Evolutionary conservation across 2,329 filamentous ascomycete genomes (phyloP).

Genomic region (Cercospora canescens): DNA sequence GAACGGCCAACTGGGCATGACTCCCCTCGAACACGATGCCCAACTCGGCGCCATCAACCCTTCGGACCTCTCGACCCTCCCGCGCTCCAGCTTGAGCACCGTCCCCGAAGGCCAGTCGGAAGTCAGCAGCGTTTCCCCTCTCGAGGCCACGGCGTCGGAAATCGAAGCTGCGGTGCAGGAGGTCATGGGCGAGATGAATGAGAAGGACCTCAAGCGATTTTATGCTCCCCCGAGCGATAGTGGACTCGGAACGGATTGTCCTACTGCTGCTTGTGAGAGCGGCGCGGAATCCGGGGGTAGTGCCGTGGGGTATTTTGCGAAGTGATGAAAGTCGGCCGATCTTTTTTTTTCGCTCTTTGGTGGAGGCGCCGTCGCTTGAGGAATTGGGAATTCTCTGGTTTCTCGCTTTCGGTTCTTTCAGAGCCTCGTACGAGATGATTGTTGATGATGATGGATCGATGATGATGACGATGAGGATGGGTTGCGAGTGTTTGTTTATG

Average conservation of each 20-base stretch:
- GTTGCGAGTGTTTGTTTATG: no score
- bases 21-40: constrained; percentile 20
- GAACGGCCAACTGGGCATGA: constrained; percentile 35
- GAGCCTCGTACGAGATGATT: no score
- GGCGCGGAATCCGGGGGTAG: background rate
- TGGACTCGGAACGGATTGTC: constrained; percentile 41
- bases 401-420: no score
- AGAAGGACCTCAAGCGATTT: constrained; percentile 23
- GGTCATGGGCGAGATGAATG: constrained; percentile 22
- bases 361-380: no score
- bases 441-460: no score
- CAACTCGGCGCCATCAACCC: constrained; percentile 27
- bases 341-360: no score
- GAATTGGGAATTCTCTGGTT: no score
- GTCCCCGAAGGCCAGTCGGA: constrained; percentile 35
- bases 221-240: constrained; percentile 41
- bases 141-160: constrained; percentile 19
- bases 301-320: constrained; percentile 6
- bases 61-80: constrained; percentile 15
- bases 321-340: no score
- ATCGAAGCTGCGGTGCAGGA: constrained; percentile 21
- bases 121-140: constrained; percentile 16
- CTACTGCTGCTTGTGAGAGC: constrained; percentile 29
- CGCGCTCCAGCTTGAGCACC: constrained; percentile 11
- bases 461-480: no score